Conservation (phyloP, 1,139 yeast genomes). For the Yamadazyma atmosphaerica region DNA sequence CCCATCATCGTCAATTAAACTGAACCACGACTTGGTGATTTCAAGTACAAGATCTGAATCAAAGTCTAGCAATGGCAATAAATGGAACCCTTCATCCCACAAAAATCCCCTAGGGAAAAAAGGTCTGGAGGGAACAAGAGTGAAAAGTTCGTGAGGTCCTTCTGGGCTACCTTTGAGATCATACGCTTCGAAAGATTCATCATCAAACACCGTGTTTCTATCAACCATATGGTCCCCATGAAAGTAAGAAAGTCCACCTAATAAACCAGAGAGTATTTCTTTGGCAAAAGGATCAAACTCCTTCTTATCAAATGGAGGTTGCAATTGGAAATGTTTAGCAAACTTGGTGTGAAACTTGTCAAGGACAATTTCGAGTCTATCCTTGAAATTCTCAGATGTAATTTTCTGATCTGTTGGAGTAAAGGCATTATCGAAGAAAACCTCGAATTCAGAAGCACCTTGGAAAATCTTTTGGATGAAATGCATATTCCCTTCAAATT, state of each 20-base stretch:
- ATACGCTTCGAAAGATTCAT: constrained; percentile 58
- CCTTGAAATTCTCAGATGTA: constrained; percentile 39
- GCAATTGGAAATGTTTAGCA: constrained; percentile 50
- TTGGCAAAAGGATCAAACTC: constrained; percentile 63
- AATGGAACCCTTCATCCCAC: constrained; percentile 99
- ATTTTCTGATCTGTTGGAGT: constrained; percentile 44
- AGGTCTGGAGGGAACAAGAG: constrained; percentile 89
- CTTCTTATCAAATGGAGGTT: constrained; percentile 52
- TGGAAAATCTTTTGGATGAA: constrained; percentile 71
- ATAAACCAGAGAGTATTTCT: constrained; percentile 74
- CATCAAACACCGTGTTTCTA: constrained; percentile 65
- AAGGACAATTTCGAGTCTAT: constrained; percentile 36
- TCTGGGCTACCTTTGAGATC: constrained; percentile 54
- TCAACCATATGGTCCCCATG: constrained; percentile 89
- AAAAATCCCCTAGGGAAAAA: constrained; percentile 96
- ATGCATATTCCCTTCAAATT: constrained; percentile 76
- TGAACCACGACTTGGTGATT: constrained; percentile 84
- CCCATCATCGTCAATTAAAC: constrained; percentile 82
- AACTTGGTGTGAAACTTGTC: constrained; percentile 57
- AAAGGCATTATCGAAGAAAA: constrained; percentile 53
- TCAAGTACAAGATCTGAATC: constrained; percentile 85
- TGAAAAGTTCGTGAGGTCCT: constrained; percentile 72
- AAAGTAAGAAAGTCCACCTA: constrained; percentile 90
- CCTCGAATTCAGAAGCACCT: constrained; percentile 77
- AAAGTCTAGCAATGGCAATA: constrained; percentile 76